Base-by-base conservation (phyloP, 345 rosid genomes). In the Schrenkiella parvula region DNA sequence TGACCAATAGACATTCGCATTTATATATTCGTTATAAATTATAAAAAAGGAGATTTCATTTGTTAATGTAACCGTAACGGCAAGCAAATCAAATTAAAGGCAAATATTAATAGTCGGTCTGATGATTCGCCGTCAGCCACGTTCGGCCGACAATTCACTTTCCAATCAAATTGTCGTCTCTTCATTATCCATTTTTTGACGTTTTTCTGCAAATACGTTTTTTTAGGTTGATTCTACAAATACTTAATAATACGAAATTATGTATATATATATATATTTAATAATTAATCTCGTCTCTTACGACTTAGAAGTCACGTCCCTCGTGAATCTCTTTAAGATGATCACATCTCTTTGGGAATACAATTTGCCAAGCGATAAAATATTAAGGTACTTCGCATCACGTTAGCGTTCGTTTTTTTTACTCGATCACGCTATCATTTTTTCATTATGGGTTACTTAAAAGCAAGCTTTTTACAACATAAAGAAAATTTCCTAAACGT, bases 71-170 rank as follows among this genome's bases (percentile, higher is more conserved):
- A 34, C 32, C 70, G 70, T 46, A 76, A 63, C 60, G 70, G 58
- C 65, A 76, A 68, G 75, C 79, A 76, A 76, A 62, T 76, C 66
- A 62, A 76, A 68, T 61, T 44, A 41, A 51, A 68, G 57, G 63
- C 62, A 41, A 51, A 68, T 61, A 50, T 25, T 62, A 52, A 37
- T 54, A 76, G 60, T 76, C 75, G 75, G 79, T 76, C 79, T 69
- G 53, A 54, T 35, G 2, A 41, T 18, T 62, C 75, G 75, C 38
- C 75, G 66, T 76, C 53, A 69, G 71, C 75, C 79, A 76, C 79
- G 79, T 69, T 69, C 60, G 53, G 66, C 66, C 71, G 66, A 76
- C 75, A 68, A 62, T 69, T 62, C 64, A 68, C 55, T 62, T 59
- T 14, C 70, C 74, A 62, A 62, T 69, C 70, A 68, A 68, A 61